phyloP scores from a whole-genome alignment of 257 asterid genomes.

The Lantana camara region DNA sequence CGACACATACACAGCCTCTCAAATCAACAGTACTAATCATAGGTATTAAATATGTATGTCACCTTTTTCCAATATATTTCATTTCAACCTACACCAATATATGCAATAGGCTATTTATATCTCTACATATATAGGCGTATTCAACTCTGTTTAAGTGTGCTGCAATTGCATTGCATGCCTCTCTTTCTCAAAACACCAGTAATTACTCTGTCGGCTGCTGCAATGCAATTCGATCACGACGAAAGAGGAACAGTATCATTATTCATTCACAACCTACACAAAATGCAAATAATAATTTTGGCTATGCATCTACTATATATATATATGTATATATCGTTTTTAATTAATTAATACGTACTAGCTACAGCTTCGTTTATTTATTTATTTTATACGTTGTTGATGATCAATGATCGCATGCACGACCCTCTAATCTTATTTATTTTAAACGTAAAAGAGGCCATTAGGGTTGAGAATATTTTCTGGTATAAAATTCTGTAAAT shows the following conservation, averaged over 20 bases:
- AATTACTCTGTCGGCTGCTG: conserved; percentile 35
- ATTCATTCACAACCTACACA: background rate
- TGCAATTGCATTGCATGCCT: conserved; percentile 7
- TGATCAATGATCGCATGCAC: no score
- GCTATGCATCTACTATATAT: no score
- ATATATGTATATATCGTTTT: no score
- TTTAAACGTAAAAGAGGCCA: no score
- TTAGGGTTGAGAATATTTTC: no score
- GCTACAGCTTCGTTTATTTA: no score
- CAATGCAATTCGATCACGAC: background rate
- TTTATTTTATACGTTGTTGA: no score
- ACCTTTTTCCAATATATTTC: conserved; percentile 9
- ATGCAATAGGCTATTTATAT: background rate
- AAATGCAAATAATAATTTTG: no score
- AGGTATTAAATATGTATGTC: background rate
- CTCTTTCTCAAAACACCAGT: conserved; percentile 27
- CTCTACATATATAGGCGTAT: background rate
- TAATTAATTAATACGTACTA: no score
- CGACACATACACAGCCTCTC: conserved; percentile 7
- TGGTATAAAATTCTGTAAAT: no score
- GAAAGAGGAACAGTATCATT: conserved; percentile 23
- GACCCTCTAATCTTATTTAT: no score
- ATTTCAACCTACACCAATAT: background rate
- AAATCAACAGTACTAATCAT: conserved; percentile 29
- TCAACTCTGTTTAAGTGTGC: no score